A percentile compares a stretch with the other conserved stretches of the same genome.
phyloP scores from a whole-genome alignment of 306 rosid species.

The Inga leiocalycina region DNA sequence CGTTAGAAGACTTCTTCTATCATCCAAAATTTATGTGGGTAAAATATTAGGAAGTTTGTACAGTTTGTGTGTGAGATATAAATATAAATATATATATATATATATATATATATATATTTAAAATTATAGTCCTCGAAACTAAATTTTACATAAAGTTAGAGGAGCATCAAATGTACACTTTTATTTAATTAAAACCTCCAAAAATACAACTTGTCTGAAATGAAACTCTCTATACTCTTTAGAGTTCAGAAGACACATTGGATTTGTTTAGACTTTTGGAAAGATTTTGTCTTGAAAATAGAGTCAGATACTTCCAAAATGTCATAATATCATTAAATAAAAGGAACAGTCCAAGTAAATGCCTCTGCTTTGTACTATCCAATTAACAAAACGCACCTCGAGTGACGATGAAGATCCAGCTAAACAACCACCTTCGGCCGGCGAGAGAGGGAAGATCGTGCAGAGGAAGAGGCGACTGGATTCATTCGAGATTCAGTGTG shows the following conservation, averaged over 20 bases:
- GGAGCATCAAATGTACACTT: background rate
- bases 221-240: background rate
- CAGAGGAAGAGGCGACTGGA: too few relatives aligned
- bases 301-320: background rate
- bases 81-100: too few relatives aligned
- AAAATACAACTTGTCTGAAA: background rate
- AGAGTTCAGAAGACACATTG: background rate
- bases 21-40: background rate
- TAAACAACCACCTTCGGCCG: too few relatives aligned
- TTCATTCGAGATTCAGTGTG: too few relatives aligned
- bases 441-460: too few relatives aligned
- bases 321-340: background rate
- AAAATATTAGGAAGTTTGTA: too few relatives aligned
- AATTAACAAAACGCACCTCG: conserved; percentile 29
- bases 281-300: background rate
- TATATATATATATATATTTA: too few relatives aligned
- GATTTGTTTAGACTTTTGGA: background rate
- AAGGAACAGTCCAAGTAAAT: background rate
- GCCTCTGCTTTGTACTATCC: conserved; percentile 2
- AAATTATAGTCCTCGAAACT: too few relatives aligned
- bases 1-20: background rate
- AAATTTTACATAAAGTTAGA: too few relatives aligned
- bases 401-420: too few relatives aligned
- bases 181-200: background rate
- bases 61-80: too few relatives aligned